These are phyloP conservation scores for Phytopythium oedochilum DNA, from an alignment of 352 stramenopile species.

Conservation along the genomic window DNA sequence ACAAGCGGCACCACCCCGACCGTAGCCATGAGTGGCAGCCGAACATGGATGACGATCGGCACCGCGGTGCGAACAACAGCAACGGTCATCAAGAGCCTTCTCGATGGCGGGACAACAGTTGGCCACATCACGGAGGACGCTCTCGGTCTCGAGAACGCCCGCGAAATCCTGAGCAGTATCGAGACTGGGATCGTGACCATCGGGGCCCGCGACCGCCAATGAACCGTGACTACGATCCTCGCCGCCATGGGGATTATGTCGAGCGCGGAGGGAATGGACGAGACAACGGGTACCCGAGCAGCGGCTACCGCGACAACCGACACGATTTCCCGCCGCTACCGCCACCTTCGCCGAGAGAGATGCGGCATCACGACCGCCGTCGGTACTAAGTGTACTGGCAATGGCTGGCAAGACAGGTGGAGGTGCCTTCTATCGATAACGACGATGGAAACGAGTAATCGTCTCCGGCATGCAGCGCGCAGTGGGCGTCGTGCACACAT, in stretches of 20 bases:
- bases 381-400: constrained; percentile 1
- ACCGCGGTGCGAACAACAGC: not conserved
- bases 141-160: constrained; percentile 1
- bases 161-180: not conserved
- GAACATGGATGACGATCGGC: not conserved
- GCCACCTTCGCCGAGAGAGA: not conserved
- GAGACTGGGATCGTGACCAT: constrained; percentile 2
- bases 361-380: not conserved
- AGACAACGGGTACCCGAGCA: not conserved
- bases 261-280: not conserved
- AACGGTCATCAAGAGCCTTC: not conserved
- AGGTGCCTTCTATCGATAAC: not conserved
- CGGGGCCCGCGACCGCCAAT: not conserved
- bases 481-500: not conserved
- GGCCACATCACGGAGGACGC: not conserved
- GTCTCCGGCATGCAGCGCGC: no score
- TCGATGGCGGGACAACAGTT: constrained; percentile 3
- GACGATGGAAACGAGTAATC: no score
- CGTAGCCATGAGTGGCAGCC: not conserved
- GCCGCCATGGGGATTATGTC: not conserved
- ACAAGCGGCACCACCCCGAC: not conserved
- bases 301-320: not conserved
- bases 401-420: not conserved
- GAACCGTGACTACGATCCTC: constrained; percentile 1
- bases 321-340: not conserved